A percentile compares a stretch with the other conserved stretches of the same genome.
These are phyloP conservation scores for Akebia trifoliata DNA, from an alignment of 164 flowering plant species.

Conservation along the genomic window DNA sequence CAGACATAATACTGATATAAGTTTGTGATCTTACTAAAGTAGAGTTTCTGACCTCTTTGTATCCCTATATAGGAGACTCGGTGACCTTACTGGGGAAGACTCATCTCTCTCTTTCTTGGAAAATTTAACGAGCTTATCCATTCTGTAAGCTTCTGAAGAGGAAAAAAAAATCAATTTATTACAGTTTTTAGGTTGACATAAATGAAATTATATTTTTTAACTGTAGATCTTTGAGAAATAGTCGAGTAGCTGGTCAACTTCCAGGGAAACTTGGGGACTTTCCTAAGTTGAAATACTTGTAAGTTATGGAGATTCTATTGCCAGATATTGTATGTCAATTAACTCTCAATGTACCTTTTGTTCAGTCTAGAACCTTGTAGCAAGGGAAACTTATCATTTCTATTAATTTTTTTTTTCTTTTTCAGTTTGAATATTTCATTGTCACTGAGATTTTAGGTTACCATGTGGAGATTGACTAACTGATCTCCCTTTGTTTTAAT, in stretches of 20 bases:
- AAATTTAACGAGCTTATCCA: constrained; percentile 31
- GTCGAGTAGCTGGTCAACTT: constrained; percentile 33
- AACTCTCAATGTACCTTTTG: no score
- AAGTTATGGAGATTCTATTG: constrained; percentile 15
- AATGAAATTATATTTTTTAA: background rate
- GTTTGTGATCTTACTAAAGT: no score
- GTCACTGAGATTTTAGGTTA: background rate
- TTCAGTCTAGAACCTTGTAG: no score
- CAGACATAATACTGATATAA: background rate
- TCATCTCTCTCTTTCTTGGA: constrained; percentile 38
- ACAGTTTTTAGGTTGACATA: no score
- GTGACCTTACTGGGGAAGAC: constrained; percentile 36
- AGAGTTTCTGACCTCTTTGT: constrained; percentile 1
- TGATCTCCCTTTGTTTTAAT: no score
- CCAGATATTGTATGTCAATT: background rate
- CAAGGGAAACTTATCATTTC: no score
- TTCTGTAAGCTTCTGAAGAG: constrained; percentile 35
- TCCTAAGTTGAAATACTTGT: constrained; percentile 32
- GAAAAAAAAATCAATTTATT: no score
- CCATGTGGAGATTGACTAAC: no score
- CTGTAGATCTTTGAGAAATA: constrained; percentile 39
- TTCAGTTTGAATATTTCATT: background rate
- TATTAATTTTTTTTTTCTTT: background rate
- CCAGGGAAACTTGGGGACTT: constrained; percentile 31
- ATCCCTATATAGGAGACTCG: constrained; percentile 35